Base-by-base conservation (phyloP, 1,139 yeast species). In the Yarrowia galli region DNA sequence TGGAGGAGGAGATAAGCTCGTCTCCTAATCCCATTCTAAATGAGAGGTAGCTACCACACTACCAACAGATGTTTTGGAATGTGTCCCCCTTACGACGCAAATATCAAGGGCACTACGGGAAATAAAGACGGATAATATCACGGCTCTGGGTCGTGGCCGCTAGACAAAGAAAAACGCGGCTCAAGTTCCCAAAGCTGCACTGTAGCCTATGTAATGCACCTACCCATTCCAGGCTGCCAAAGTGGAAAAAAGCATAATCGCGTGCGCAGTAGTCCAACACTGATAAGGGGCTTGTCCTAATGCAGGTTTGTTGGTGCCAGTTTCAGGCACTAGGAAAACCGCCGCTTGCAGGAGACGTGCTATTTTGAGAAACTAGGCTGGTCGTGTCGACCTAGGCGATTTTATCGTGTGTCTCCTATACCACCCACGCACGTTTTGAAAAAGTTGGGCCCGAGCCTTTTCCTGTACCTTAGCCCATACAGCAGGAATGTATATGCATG, bases 141-240 rank as follows among this genome's bases (percentile, higher is more conserved):
- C 45, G n/a, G 35, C 53, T 5, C 53, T n/a, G 4, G 36, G 53
- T 28, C 53, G 53, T 48, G 53, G 36, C 5, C 12, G 9, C 51
- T 8, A 18, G 15, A 53, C 60, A 53, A 53, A 53, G 60, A 53
- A 28, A n/a, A 23, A 35, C 45, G 60, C 60, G 60, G 60, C 16
- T 16, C 60, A 10, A 36, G 23, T 35, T 51, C 42, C 43, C 45
- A 35, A 23, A 53, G 45, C 43, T 53, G 45, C 60, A 51, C 42
- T 51, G 58, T 51, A 51, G 40, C 36, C 43, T 36, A 35, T 36
- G 58, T 20, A 12, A 49, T 49, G 56, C 40, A 51, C 20, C 9
- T 20, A 5, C 60, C 45, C 60, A 53, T 53, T 53, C 60, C 60
- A 22, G 60, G 60, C 60, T 53, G 60, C 60, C 60, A 36, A 38